Evolutionary conservation across 768 basidiomycete species (phyloP), one percentile per base, ranked within the genome.

Genomic region (Fistulinella prunicolor): DNA sequence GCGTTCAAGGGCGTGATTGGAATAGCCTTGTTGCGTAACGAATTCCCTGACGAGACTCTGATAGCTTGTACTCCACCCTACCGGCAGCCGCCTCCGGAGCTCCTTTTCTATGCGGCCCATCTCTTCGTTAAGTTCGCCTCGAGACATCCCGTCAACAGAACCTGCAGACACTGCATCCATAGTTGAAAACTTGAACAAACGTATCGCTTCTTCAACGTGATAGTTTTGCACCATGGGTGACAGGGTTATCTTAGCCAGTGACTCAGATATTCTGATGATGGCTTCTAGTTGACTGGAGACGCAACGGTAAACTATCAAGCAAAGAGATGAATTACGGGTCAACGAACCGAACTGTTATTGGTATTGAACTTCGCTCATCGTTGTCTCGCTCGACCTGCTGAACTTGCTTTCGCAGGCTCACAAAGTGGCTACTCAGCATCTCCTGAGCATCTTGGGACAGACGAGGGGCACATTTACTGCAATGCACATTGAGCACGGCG

Each of bases 91-190:
- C 55, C 90, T 73, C 44, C 84, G 73, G 34, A 95, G 72, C 64
- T 95, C 94, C 59, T 85, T 83, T 64, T 95, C 94, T 56, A 99
- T 96, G 55, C 80, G 78, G 24, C 77, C 72, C 78, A 97, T 93
- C 71, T 98, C 95, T 45, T 94, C 94, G 64, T 94, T 94, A 32
- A 98, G 71, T 58, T 94, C 93, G 4, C 87, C 85, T 36, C 94
- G 82, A 13, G 92, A 89, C 49, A 98, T 73, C 0, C 96, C 96
- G 58, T 98, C 96, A 16, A 87, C 85, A 26, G 90, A 86, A 12
- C 96, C 94, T 1, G 94, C 93, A 12, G 89, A 87, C 22, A 98
- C 94, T 21, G 96, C 96, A 65, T 98, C 94, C 95, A 99, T 98
- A 3, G 96, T 98, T 9, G 94, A 97, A 71, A 85, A 94, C 63